Evolutionary conservation across 1,284 basidiomycete genomes (phyloP), one percentile per base, ranked within the genome.

Genomic region (Cryptococcus sp.): DNA sequence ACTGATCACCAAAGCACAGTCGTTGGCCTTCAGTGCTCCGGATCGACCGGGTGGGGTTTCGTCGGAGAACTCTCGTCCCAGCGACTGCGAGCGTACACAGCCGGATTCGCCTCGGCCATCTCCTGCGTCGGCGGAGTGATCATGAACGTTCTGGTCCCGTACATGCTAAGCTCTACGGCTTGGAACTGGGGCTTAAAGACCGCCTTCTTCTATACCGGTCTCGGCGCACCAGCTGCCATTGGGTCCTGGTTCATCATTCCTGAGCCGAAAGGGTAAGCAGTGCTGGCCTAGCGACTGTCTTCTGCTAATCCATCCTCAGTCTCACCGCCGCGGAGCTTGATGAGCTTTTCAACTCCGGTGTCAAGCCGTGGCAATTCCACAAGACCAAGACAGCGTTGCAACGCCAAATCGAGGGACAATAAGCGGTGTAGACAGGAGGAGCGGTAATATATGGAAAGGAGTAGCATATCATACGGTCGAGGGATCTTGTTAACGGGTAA

Each of bases 31-130:
- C 60, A 61, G 49, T 61, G 60, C 39, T 61, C 63, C 10, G 65
- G 65, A 39, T 57, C 65, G 3, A 61, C 60, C 51, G 69, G 69
- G 6, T 71, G 65, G 64, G 57, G 59, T 19, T 69, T 59, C 48
- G 59, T 69, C 20, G 69, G 67, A 10, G 69, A 71, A 51, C 25
- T 66, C 19, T 59, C 66, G 0, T 63, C 69, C 19, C 66, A 68
- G 45, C 46, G 61, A 44, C 61, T 69, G 3, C 57, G 69, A 49
- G 50, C 69, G 1, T 42, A 58, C 42, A 69, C 66, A 15, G 64
- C 66, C 22, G 65, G 68, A 23, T 61, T 70, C 50, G 62, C 66
- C 8, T 62, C 66, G 1, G 66, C 60, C 27, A 44, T 64, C 49
- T 46, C 54, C 0, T 54, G 52, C 27, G 60, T 64, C 17, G 40